Percentiles rank a stretch among this genome's conserved stretches.
These are phyloP conservation scores for Salix viminalis DNA, from an alignment of 345 rosid genomes.

Conservation along the genomic window DNA sequence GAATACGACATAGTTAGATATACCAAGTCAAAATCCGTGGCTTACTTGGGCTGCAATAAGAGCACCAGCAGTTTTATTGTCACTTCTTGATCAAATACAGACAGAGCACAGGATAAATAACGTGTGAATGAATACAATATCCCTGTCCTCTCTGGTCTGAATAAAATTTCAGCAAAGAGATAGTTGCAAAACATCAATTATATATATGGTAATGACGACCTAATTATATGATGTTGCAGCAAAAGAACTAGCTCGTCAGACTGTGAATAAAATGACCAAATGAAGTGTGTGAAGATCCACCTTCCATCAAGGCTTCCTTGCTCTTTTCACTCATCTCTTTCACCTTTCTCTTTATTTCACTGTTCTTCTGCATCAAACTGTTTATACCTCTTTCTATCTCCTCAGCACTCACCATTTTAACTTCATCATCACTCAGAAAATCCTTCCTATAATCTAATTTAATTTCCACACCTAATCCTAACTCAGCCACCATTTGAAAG, in stretches of 20 bases:
- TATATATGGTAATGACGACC: no score
- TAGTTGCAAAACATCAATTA: no score
- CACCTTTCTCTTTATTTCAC: not conserved
- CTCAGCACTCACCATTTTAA: not conserved
- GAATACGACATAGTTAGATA: no score
- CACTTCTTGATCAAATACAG: no score
- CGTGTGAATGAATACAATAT: no score
- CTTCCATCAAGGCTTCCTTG: not conserved
- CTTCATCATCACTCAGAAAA: not conserved
- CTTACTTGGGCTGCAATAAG: no score
- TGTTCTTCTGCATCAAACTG: not conserved
- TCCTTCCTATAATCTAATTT: not conserved
- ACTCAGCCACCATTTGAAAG: slow-evolving; percentile 1
- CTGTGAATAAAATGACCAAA: not conserved
- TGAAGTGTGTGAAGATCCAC: slow-evolving; percentile 2
- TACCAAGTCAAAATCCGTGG: no score
- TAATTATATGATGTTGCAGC: no score
- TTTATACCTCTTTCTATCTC: not conserved
- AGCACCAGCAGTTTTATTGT: no score
- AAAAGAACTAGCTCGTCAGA: not conserved
- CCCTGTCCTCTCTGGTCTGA: no score
- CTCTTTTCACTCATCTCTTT: not conserved
- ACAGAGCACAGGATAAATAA: no score
- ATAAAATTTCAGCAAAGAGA: no score
- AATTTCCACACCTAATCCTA: not conserved